A percentile compares a stretch with the other conserved stretches of the same genome.
These are phyloP conservation scores for Gossypium herbaceum DNA, from an alignment of 345 rosid genomes.

Conservation along the genomic window DNA sequence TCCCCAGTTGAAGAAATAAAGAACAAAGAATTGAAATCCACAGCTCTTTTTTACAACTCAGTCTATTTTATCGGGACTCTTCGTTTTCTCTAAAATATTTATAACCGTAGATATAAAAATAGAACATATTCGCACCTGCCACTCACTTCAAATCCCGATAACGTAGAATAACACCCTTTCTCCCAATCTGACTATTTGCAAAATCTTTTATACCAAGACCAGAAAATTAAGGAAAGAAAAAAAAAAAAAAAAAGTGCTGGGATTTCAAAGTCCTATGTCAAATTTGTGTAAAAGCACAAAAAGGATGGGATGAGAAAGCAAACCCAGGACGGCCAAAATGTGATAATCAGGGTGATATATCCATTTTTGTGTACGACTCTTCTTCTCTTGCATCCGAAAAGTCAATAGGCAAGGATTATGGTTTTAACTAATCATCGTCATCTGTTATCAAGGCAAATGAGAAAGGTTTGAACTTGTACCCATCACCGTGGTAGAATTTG, in stretches of 20 bases:
- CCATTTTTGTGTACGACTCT: slow-evolving; percentile 16
- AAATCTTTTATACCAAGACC: background rate
- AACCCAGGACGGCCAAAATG: slow-evolving; percentile 19
- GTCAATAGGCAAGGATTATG: slow-evolving; percentile 7
- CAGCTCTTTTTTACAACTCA: slow-evolving; percentile 24
- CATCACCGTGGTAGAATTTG: slow-evolving; percentile 91
- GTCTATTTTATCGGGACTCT: too few relatives aligned
- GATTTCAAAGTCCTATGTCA: background rate
- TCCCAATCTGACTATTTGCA: background rate
- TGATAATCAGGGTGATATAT: background rate
- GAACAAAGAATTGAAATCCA: background rate
- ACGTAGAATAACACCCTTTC: background rate
- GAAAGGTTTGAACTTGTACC: slow-evolving; percentile 92
- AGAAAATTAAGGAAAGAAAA: background rate
- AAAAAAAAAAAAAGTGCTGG: background rate
- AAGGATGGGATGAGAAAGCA: slow-evolving; percentile 12
- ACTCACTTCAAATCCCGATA: background rate
- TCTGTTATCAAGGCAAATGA: slow-evolving; percentile 61
- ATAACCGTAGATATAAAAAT: background rate
- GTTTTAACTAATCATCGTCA: slow-evolving; percentile 52
- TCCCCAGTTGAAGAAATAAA: background rate
- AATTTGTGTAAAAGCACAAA: slow-evolving; percentile 10
- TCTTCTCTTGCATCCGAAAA: slow-evolving; percentile 1
- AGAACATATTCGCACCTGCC: background rate
- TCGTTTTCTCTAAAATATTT: background rate